These are phyloP conservation scores for Leccinum longicurvipes DNA, from an alignment of 768 basidiomycete species.

Conservation along the genomic window DNA sequence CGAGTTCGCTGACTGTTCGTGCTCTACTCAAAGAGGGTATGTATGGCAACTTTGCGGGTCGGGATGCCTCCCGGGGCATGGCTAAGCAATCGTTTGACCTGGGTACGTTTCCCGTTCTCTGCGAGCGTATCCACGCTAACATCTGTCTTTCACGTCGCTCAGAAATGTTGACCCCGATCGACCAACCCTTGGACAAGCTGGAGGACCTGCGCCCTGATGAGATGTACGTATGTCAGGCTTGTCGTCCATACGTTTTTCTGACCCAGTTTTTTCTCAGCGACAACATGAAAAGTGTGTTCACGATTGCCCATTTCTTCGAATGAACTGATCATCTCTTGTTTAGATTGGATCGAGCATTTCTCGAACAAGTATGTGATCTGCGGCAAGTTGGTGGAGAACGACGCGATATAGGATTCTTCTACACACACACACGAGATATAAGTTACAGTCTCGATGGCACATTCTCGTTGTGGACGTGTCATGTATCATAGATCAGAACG, in stretches of 20 bases:
- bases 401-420: constrained; percentile 34
- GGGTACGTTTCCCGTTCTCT: constrained; percentile 46
- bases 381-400: constrained; percentile 84
- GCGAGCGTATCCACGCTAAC: no score
- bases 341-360: constrained; percentile 94
- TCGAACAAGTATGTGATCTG: constrained; percentile 89
- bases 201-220: constrained; percentile 76
- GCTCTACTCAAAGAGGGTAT: constrained; percentile 64
- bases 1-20: neutral
- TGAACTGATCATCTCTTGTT: constrained; percentile 1
- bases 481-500: constrained; percentile 9
- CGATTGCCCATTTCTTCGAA: neutral
- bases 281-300: constrained; percentile 77
- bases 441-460: neutral
- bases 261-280: constrained; percentile 51
- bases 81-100: constrained; percentile 94
- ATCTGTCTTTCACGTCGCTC: neutral
- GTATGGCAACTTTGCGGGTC: constrained; percentile 96
- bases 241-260: neutral
- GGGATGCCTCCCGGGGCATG: constrained; percentile 96
- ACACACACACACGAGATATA: neutral
- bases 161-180: constrained; percentile 91
- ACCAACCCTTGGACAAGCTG: constrained; percentile 82
- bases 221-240: constrained; percentile 52
- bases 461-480: neutral